Base-by-base conservation (phyloP, 1,284 basidiomycete species). In the Fomitiporia mediterranea region DNA sequence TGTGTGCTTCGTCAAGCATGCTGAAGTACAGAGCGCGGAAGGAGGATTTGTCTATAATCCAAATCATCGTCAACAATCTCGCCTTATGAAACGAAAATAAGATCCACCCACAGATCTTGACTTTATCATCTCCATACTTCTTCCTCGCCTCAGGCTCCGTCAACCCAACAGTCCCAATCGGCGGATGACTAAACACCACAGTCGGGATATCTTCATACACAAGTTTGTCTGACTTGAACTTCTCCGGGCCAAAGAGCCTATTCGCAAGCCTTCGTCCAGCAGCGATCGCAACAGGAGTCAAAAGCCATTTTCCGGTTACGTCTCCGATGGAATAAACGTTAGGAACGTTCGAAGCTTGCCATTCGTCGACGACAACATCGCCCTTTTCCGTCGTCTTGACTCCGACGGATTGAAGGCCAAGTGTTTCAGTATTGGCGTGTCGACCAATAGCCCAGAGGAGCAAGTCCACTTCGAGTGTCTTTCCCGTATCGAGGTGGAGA, bases 211-310 rank as follows among this genome's bases (percentile, higher is more conserved):
- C 84, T 43, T 88, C 81, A 70, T 99, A 99, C 67, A 79, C 80
- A 61, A 98, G 79, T 71, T 94, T 92, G 67, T 98, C 91, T 56
- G 89, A 70, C 75, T 89, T 92, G 77, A 82, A 94, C 70, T 91
- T 77, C 53, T 83, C 79, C 0, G 84, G 84, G 8, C 96, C 97
- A 68, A 93, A 99, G 52, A 99, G 73, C 51, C 97, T 78, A 75
- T 98, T 99, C 50, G 86, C 81, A 38, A 98, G 74, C 60, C 93
- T 77, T 56, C 96, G 78, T 23, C 94, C 96, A 4, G 97, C 97
- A 48, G 96, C 96, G 60, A 99, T 97, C 21, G 96, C 97, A 4
- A 99, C 97, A n/a, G 97, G 96, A 0, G 96, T 99, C 59, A 99
- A 78, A 27, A 95, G 75, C 23, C 84, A 91, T 72, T 96, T 95